A percentile compares a stretch with the other conserved stretches of the same genome.
Conservation (phyloP, 805 yeast genomes). For the Starmerella sp. region DNA sequence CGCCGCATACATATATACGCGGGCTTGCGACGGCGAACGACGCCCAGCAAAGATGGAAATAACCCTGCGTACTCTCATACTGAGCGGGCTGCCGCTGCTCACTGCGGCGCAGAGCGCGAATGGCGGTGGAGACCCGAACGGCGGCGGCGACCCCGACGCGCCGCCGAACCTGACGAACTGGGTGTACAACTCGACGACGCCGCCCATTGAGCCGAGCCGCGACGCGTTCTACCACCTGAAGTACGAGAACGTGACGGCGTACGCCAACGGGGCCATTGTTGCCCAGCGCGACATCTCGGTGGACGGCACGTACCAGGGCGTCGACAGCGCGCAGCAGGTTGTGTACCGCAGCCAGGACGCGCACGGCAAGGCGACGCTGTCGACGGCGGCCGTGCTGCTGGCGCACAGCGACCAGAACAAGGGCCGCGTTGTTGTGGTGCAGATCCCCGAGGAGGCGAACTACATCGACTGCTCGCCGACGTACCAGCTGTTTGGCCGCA, state of each 20-base stretch:
- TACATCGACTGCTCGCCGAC: conserved; percentile 22
- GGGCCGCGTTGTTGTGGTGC: conserved; percentile 20
- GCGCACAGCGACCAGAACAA: conserved; percentile 15
- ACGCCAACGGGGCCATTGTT: conserved; percentile 17
- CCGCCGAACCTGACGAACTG: conserved; percentile 11
- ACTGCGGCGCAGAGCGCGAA: background rate
- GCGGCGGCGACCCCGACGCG: conserved; percentile 15
- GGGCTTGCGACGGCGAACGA: too few species aligned
- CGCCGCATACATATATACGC: background rate
- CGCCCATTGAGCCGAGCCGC: conserved; percentile 10
- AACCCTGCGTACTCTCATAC: background rate
- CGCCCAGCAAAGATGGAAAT: too few species aligned
- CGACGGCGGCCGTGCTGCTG: conserved; percentile 25
- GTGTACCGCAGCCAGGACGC: conserved; percentile 23
- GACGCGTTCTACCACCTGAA: conserved; percentile 19
- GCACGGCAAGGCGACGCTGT: conserved; percentile 23
- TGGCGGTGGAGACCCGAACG: conserved; percentile 11
- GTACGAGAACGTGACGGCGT: conserved; percentile 3
- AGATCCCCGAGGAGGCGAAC: conserved; percentile 22
- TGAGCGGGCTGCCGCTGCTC: background rate
- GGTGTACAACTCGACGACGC: conserved; percentile 13
- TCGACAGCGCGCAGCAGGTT: conserved; percentile 17
- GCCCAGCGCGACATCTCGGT: conserved; percentile 13
- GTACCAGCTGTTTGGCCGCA: conserved; percentile 15
- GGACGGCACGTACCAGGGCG: conserved; percentile 16